phyloP scores from a whole-genome alignment of 2,329 filamentous ascomycete species.

The Drechslera avenae region DNA sequence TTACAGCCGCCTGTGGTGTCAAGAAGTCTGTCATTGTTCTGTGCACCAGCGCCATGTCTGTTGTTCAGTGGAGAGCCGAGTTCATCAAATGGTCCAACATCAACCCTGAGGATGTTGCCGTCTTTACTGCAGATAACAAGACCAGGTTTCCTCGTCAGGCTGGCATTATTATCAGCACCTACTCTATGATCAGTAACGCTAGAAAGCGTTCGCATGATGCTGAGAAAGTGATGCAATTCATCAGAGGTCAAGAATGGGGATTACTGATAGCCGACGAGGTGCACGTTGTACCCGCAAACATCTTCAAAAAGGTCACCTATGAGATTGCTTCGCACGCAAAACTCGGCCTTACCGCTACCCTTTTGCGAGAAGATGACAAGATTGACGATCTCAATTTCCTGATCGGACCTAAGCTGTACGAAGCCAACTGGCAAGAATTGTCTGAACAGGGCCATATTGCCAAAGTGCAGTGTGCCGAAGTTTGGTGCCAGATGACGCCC shows the following conservation, averaged over 20 bases:
- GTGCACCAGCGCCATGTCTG: constrained; percentile 97
- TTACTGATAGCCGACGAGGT: constrained; percentile 97
- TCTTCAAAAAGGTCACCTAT: constrained; percentile 92
- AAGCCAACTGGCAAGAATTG: constrained; percentile 99
- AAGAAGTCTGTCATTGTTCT: constrained; percentile 96
- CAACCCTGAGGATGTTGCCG: constrained; percentile 86
- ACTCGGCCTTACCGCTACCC: constrained; percentile 88
- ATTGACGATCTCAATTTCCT: constrained; percentile 97
- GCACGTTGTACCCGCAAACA: constrained; percentile 94
- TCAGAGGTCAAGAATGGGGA: constrained; percentile 90
- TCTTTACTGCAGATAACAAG: constrained; percentile 95
- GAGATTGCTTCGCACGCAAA: constrained; percentile 95
- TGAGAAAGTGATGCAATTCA: constrained; percentile 96
- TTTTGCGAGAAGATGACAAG: constrained; percentile 96
- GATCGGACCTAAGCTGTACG: constrained; percentile 95
- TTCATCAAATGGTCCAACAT: constrained; percentile 99
- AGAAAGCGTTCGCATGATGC: constrained; percentile 88
- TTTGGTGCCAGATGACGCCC: constrained; percentile 99
- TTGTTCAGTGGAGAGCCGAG: constrained; percentile 94
- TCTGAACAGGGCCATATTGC: constrained; percentile 97
- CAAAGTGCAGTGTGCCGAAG: constrained; percentile 94
- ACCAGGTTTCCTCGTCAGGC: constrained; percentile 83
- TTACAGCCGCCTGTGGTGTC: constrained; percentile 96
- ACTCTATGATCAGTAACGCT: constrained; percentile 97
- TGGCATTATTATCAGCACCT: constrained; percentile 95